phyloP scores from a whole-genome alignment of 164 flowering plant species.

The Houttuynia cordata region DNA sequence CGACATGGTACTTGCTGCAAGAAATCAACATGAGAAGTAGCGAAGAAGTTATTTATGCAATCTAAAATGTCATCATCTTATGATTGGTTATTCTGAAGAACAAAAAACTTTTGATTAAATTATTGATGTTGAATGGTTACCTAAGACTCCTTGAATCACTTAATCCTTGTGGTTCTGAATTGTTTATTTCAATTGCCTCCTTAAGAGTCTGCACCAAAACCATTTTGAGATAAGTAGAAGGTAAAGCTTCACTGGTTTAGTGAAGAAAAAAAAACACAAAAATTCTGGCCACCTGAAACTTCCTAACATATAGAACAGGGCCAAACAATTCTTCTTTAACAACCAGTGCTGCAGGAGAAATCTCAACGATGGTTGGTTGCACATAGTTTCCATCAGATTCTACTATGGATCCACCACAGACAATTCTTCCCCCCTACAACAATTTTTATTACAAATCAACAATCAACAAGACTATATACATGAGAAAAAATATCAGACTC shows the following conservation, averaged over 20 bases:
- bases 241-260: too few species aligned
- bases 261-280: too few species aligned
- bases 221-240: background rate
- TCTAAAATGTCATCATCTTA: too few species aligned
- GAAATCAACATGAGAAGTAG: background rate
- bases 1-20: background rate
- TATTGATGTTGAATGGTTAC: background rate
- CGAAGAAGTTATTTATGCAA: background rate
- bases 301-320: conserved; percentile 92
- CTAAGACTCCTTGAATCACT: background rate
- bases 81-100: too few species aligned
- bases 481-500: too few species aligned
- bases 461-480: too few species aligned
- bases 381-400: conserved; percentile 95
- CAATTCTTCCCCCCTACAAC: too few species aligned
- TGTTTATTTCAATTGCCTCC: conserved; percentile 81
- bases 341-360: conserved; percentile 63
- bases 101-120: background rate
- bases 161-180: too few species aligned
- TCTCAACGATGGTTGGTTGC: conserved; percentile 88
- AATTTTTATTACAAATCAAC: too few species aligned
- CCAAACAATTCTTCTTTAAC: conserved; percentile 95
- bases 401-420: too few species aligned
- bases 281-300: conserved; percentile 95
- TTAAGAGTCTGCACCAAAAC: conserved; percentile 53